Evolutionary conservation across 129 eudicot genomes (phyloP), one percentile per base, ranked within the genome.

Genomic region (Artemisia annua): DNA sequence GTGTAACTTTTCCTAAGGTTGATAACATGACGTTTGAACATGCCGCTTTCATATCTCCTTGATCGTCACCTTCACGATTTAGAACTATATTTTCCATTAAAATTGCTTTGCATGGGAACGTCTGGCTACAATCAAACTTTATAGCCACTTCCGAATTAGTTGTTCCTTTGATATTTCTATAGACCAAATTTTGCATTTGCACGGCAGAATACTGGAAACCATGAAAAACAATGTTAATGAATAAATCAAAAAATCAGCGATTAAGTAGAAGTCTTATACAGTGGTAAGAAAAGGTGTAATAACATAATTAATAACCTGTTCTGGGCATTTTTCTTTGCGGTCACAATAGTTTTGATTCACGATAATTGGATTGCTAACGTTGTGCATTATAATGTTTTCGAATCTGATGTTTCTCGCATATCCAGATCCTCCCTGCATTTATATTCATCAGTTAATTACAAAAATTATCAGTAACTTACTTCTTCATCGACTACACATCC

Each of bases 291-390:
- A 11, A 18, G 18, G 3, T 4, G 17, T 44, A 65, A 22, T 3
- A 53, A 3, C 60, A 3, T 20, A 15, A 55, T 65, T 46, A 8
- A 24, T 12, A 68, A 93, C 98, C 98, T 84, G 85, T 67, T 80
- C 70, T 0, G 67, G 67, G 75, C 98, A 93, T 19, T 76, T 63
- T 65, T 77, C 79, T 15, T 76, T 59, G 53, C 80, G 76, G 64
- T 94, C 98, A 66, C 98, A 94, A 61, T 94, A 94, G 75, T 84
- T 39, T 62, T 94, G 98, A 65, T 94, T 80, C 73, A 94, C 86
- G 66, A 90, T 88, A 10, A 94, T 86, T 20, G 98, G 98, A 55
- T 90, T 86, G 26, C 61, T 74, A 35, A 94, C 98, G 30, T 94
- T 83, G 26, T 52, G 78, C 98, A 94, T 87, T 22, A 65, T 22